Conservation (phyloP, 139 green algal species). For the Tetraselmis striata region DNA sequence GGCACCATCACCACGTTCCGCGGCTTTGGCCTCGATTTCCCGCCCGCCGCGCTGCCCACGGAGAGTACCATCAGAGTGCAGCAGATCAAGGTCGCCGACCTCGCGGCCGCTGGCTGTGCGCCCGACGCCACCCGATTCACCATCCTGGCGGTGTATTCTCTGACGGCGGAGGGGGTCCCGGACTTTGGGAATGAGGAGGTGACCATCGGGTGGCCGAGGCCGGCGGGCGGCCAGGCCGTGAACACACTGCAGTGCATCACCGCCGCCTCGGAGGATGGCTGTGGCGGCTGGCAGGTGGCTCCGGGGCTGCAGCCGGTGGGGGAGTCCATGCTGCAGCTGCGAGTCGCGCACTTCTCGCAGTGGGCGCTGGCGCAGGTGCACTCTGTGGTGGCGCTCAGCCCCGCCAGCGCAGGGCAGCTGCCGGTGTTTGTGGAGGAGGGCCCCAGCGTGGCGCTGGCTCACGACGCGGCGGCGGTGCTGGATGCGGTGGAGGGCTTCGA, state of each 20-base stretch:
- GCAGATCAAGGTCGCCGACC: not conserved
- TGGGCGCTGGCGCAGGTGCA: not conserved
- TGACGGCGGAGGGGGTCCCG: not conserved
- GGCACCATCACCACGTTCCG: not conserved
- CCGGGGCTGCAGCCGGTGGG: not conserved
- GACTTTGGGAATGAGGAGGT: not conserved
- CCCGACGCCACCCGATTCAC: not conserved
- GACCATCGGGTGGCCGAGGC: not conserved
- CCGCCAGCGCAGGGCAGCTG: not conserved
- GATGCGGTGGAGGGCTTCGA: not conserved
- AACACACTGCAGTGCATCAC: not conserved
- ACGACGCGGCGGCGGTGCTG: not conserved
- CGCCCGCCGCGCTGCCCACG: not conserved
- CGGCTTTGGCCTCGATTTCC: not conserved
- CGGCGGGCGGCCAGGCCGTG: not conserved
- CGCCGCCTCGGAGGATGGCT: not conserved
- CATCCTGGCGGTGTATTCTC: not conserved
- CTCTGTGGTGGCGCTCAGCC: not conserved
- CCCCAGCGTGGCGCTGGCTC: not conserved
- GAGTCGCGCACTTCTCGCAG: not conserved
- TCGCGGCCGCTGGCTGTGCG: not conserved
- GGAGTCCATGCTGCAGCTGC: not conserved
- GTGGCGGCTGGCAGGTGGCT: not conserved
- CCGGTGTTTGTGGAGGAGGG: not conserved
- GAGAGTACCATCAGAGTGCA: not conserved